Evolutionary conservation across 345 rosid species (phyloP).

Genomic region (Gossypium australe): DNA sequence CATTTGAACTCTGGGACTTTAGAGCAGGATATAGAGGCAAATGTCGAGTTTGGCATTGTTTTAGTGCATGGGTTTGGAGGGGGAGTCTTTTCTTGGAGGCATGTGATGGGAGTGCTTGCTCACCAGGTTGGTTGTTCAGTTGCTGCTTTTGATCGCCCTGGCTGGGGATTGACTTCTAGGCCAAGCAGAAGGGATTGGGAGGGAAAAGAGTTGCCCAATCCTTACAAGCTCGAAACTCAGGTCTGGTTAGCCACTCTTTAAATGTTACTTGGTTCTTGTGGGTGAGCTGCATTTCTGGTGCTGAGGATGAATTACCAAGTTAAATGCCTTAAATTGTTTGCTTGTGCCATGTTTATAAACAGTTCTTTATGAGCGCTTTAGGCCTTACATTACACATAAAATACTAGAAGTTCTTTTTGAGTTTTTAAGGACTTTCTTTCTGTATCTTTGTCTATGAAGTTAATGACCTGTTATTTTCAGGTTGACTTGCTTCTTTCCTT

Average conservation of each 20-base stretch:
- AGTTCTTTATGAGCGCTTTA: neutral
- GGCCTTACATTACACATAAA: neutral
- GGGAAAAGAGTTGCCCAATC: constrained; percentile 69
- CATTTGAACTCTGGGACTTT: constrained; percentile 26
- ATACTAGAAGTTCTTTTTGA: neutral
- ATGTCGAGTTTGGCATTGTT: constrained; percentile 60
- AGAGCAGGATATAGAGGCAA: constrained; percentile 38
- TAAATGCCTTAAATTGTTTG: neutral
- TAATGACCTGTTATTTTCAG: constrained; percentile 36
- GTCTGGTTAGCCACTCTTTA: constrained; percentile 22
- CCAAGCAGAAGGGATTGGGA: constrained; percentile 71
- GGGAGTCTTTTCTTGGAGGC: constrained; percentile 97
- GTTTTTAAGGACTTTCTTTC: neutral
- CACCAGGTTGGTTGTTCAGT: constrained; percentile 70
- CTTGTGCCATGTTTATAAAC: neutral
- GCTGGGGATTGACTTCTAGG: constrained; percentile 94
- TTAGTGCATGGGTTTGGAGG: constrained; percentile 97
- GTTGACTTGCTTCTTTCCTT: constrained; percentile 89
- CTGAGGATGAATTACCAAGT: neutral
- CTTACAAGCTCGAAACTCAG: constrained; percentile 81
- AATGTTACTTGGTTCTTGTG: constrained; percentile 2
- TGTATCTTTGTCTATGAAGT: neutral
- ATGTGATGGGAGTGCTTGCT: constrained; percentile 75
- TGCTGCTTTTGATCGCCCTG: constrained; percentile 95
- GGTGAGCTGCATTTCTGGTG: neutral